Evolutionary conservation across 768 basidiomycete genomes (phyloP).

Genomic region (Phaeotremella fagi): DNA sequence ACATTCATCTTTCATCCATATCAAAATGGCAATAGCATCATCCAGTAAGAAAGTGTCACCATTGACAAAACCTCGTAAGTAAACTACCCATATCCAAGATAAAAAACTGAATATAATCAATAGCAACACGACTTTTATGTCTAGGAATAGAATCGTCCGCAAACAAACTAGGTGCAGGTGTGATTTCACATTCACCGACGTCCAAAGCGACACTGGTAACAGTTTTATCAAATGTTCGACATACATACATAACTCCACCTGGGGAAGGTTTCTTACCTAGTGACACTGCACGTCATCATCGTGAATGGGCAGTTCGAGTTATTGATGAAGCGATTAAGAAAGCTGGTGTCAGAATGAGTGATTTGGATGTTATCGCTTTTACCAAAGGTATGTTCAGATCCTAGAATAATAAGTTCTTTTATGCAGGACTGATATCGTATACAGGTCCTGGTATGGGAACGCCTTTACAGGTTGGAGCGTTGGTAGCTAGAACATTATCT

Average conservation of each 20-base stretch:
- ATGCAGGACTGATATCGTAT: not conserved
- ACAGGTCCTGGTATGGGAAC: conserved; percentile 99
- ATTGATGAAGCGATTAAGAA: conserved; percentile 69
- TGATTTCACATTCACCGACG: conserved; percentile 69
- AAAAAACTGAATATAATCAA: not conserved
- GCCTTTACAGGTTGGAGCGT: conserved; percentile 86
- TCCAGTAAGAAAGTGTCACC: conserved; percentile 37
- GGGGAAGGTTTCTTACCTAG: conserved; percentile 95
- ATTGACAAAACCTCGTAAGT: conserved; percentile 24
- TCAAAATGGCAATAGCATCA: conserved; percentile 21
- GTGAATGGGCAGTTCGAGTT: conserved; percentile 81
- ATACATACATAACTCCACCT: conserved; percentile 98
- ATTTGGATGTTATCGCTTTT: conserved; percentile 91
- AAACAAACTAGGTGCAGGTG: conserved; percentile 92
- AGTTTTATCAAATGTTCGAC: conserved; percentile 87
- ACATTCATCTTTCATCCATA: not conserved
- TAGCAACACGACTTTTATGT: conserved; percentile 56
- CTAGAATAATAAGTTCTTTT: not conserved
- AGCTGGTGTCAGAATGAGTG: conserved; percentile 65
- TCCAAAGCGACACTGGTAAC: conserved; percentile 53
- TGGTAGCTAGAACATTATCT: conserved; percentile 86
- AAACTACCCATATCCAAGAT: too few relatives aligned
- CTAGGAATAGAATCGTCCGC: conserved; percentile 96
- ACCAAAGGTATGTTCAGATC: conserved; percentile 69
- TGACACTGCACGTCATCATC: conserved; percentile 93